Evolutionary conservation across 1,139 yeast genomes (phyloP), one percentile per base, ranked within the genome.

Genomic region (Debaryomyces sp.): DNA sequence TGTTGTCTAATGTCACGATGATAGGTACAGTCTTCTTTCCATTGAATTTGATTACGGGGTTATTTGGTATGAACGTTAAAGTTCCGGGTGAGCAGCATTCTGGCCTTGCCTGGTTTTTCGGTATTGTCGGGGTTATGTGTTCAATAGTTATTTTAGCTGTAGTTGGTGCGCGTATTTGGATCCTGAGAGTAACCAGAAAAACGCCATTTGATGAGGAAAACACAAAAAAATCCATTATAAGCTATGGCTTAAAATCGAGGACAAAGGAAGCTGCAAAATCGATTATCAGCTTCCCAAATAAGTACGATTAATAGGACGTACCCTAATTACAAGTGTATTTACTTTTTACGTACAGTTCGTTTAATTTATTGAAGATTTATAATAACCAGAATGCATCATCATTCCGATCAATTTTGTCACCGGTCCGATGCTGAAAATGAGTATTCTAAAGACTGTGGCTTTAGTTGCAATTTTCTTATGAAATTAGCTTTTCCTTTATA

Each of bases 211-310:
- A 54, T 6, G 55, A 57, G 6, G 48, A 47, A 26, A 58, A 63
- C 35, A 52, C 70, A 2, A 59, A 70, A 45, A 63, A 76, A 44
- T 75, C 81, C 7, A 72, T 80, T 44, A 71, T 67, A 50, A 77
- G 80, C 51, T 72, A 78, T 50, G 73, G 79, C 15, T 66, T 80
- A 54, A 73, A 74, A 43, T 64, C 66, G 48, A 61, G 61, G 40
- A 62, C 64, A 9, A 62, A 61, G 41, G 68, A 58, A 34, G 67
- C 63, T 17, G 72, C 80, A 3, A 71, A 71, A 52, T 71, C 78
- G 2, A 64, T 76, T 10, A 62, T 72, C 35, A 75, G 78, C 52
- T 71, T 72, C 56, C 77, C 79, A 2, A 71, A 73, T 46, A 68
- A 71, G 48, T 65, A 66, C 50, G 74, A 69, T 17, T 65, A 55